Evolutionary conservation across 805 yeast genomes (phyloP), one percentile per base, ranked within the genome.

Genomic region (Teunomyces atbi): DNA sequence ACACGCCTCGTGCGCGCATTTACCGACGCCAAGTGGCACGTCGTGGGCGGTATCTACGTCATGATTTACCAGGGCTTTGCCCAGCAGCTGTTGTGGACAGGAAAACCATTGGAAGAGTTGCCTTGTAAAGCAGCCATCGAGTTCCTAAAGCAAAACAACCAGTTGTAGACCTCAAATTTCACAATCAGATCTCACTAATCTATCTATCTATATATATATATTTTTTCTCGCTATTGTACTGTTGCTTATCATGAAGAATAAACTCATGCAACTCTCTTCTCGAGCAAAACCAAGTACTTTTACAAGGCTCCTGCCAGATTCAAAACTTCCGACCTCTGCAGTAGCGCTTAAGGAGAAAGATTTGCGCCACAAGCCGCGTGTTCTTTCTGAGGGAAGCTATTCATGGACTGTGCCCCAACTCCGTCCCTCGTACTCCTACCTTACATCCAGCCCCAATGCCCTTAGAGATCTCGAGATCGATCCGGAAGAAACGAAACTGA

Each of bases 331-430:
- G 18, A 52, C 62, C 18, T 42, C 46, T 8, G 61, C 57, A 5
- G 47, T 45, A 8, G 77, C 76, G 2, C 26, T 53, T 11, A 54
- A 48, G 5, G 69, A 71, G 52, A 56, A 51, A 8, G 58, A 65
- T 45, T 48, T 71, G 21, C 61, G 64, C 42, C 62, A 68, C 41
- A 67, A 62, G 11, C 77, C 77, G 2, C 55, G 77, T 28, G 56
- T 66, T 2, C 58, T 73, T 19, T 58, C 71, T 29, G 73, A 73
- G 2, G 95, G 96, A 3, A 82, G 83, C 20, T 92, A 76, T 60
- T 81, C 94, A 2, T 92, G 81, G 76, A 76, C 86, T 1, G 54
- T 76, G 1, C 98, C 99, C 0, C 86, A 82, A 36, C 57, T 56
- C 26, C 64, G 91, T 49, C 73, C 76, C 47, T 67, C 69, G 54